Conservation (phyloP, 768 basidiomycete genomes). For the Xanthoconium purpureum region DNA sequence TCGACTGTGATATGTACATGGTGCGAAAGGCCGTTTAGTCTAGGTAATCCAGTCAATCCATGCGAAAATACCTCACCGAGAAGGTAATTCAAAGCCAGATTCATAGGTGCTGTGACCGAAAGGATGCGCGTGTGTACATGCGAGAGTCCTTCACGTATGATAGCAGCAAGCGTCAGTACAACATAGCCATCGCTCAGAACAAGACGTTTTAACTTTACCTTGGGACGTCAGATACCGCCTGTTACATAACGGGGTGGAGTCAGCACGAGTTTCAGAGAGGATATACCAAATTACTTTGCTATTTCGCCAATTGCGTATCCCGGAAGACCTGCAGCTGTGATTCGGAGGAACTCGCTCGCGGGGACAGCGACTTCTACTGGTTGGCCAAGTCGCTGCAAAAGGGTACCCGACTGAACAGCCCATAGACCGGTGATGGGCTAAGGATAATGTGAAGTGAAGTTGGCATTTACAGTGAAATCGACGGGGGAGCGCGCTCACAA, state of each 20-base stretch:
- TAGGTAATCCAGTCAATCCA: background rate
- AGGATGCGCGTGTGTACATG: conserved; percentile 21
- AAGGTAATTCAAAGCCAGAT: conserved; percentile 24
- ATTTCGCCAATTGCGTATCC: conserved; percentile 45
- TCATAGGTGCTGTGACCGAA: conserved; percentile 22
- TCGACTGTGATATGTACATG: conserved; percentile 11
- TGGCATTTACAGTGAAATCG: background rate
- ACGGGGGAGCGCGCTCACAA: conserved; percentile 12
- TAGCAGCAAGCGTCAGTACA: background rate
- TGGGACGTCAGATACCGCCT: conserved; percentile 24
- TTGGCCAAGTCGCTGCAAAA: conserved; percentile 38
- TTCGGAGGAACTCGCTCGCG: conserved; percentile 40
- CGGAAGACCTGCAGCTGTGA: conserved; percentile 41
- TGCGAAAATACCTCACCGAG: conserved; percentile 14
- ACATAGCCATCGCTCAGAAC: background rate
- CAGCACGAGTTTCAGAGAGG: background rate
- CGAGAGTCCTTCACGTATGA: conserved; percentile 20
- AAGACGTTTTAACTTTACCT: conserved; percentile 15
- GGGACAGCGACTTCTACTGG: conserved; percentile 38
- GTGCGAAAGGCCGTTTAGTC: background rate
- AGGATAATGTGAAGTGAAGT: background rate
- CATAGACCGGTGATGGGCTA: conserved; percentile 26
- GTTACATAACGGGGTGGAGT: background rate
- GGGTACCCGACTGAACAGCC: conserved; percentile 27
- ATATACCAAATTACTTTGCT: conserved; percentile 29